Evolutionary conservation across 768 basidiomycete genomes (phyloP), one percentile per base, ranked within the genome.

Genomic region (Galerina marginata): DNA sequence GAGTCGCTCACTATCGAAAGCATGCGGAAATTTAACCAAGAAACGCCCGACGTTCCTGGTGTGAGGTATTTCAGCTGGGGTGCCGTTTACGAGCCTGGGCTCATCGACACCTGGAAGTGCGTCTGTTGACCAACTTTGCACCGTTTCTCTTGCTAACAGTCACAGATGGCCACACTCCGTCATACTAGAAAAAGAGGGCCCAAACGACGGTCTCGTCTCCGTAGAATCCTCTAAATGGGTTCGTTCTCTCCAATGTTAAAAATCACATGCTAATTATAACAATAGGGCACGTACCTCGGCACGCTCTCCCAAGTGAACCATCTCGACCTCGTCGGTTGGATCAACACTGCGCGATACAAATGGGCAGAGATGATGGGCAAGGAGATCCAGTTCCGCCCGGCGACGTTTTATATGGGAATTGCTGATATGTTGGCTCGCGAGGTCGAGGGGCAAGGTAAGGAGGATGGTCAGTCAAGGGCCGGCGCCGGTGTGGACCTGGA

Each of bases 21-120:
- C 61, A 99, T 99, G 96, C 83, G 82, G 38, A 74, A 82, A 52
- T 99, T 99, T 77, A 99, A 99, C 70, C 85, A 90, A 57, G 82
- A 89, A 38, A 93, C 93, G 0, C 91, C 92, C 0, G 89, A 99
- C 66, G 83, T 89, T 0, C 79, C 84, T 1, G 86, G 84, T 23
- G 90, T 99, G 55, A 83, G 85, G 63, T 99, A 99, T 74, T 96
- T 92, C 66, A 95, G 92, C 69, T 99, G 95, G 93, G 97, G 97
- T 10, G 97, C 97, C 2, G 82, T 83, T 11, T 95, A 95, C 69
- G 85, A 90, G 14, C 96, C 97, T 5, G 91, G 92, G 0, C 74
- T 96, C 49, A 87, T 99, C 46, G 96, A 99, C 74, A 91, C 94
- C 0, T 97, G 92, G 87, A 91, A 90, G 77, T 81, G 26, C 39